These are phyloP conservation scores for Globisporangium acanthophoron DNA, from an alignment of 352 stramenopile species.

Conservation along the genomic window DNA sequence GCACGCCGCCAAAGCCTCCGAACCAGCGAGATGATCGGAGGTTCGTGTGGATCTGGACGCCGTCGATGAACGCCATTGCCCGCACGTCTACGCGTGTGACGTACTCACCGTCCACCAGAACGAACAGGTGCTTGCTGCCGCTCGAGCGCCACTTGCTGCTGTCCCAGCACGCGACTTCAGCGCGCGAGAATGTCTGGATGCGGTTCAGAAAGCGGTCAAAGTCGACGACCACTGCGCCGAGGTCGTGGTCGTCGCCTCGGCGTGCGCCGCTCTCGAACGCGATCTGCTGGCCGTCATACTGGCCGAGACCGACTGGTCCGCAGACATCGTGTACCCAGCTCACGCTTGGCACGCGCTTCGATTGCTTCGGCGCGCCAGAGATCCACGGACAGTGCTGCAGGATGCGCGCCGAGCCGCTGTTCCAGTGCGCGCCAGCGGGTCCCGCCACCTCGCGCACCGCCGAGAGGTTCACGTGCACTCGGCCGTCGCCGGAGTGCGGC, in stretches of 20 bases:
- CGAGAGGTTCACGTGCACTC: conserved; percentile 29
- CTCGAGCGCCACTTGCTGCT: conserved; percentile 16
- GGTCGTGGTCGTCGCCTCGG: conserved; percentile 3
- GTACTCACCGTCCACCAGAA: conserved; percentile 39
- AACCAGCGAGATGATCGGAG: conserved; percentile 50
- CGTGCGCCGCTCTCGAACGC: conserved; percentile 16
- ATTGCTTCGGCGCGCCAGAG: conserved; percentile 24
- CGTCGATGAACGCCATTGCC: conserved; percentile 60
- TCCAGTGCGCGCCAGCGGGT: conserved; percentile 43
- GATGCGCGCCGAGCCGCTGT: conserved; percentile 43
- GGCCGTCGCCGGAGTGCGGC: conserved; percentile 14
- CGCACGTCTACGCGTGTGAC: conserved; percentile 48
- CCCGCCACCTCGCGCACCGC: conserved; percentile 25
- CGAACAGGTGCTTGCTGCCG: conserved; percentile 32
- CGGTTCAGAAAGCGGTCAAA: conserved; percentile 36
- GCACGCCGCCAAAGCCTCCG: conserved; percentile 41
- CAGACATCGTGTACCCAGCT: conserved; percentile 39
- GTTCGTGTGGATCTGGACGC: conserved; percentile 62
- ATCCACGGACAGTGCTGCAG: conserved; percentile 54
- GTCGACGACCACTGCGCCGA: conserved; percentile 42
- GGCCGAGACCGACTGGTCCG: conserved; percentile 37
- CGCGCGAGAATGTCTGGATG: conserved; percentile 32
- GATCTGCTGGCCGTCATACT: conserved; percentile 37
- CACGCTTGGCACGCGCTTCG: conserved; percentile 26
- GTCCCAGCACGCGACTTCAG: conserved; percentile 15